phyloP scores from a whole-genome alignment of 257 asterid species.

The Ajuga chamaepitys region DNA sequence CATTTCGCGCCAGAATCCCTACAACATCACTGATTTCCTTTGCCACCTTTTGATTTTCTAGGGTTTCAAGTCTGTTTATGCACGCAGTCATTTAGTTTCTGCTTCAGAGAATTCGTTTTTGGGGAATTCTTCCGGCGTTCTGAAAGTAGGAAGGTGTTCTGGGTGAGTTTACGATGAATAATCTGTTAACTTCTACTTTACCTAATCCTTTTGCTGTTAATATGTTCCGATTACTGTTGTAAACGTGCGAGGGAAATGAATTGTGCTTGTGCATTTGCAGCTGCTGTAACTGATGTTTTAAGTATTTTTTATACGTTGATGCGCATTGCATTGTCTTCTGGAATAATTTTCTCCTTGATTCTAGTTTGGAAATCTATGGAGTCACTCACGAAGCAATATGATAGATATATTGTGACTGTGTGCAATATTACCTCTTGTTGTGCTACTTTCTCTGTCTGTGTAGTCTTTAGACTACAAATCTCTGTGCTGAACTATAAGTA shows the following conservation, averaged over 20 bases:
- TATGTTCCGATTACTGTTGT: background rate
- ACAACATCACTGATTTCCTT: slow-evolving; percentile 8
- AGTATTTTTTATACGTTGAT: background rate
- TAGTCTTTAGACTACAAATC: too few relatives aligned
- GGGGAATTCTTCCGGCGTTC: background rate
- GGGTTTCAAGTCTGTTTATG: slow-evolving; percentile 16
- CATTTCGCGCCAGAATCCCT: slow-evolving; percentile 31
- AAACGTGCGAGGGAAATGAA: background rate
- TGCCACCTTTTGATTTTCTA: background rate
- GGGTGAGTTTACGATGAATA: slow-evolving; percentile 13
- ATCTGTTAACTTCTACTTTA: background rate
- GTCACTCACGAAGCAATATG: too few relatives aligned
- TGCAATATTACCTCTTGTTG: too few relatives aligned
- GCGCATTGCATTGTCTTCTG: background rate
- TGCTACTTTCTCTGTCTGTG: too few relatives aligned
- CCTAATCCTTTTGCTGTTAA: background rate
- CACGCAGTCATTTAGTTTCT: background rate
- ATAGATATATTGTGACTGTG: too few relatives aligned
- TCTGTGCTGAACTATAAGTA: too few relatives aligned
- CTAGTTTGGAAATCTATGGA: too few relatives aligned
- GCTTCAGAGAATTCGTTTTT: slow-evolving; percentile 7
- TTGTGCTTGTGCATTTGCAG: background rate
- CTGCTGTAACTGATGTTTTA: background rate
- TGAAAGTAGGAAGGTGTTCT: background rate
- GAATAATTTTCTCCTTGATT: too few relatives aligned